A percentile compares a stretch with the other conserved stretches of the same genome.
Evolutionary conservation across 148 eudicot genomes (phyloP).

Genomic region (Rhododendron ovatum): DNA sequence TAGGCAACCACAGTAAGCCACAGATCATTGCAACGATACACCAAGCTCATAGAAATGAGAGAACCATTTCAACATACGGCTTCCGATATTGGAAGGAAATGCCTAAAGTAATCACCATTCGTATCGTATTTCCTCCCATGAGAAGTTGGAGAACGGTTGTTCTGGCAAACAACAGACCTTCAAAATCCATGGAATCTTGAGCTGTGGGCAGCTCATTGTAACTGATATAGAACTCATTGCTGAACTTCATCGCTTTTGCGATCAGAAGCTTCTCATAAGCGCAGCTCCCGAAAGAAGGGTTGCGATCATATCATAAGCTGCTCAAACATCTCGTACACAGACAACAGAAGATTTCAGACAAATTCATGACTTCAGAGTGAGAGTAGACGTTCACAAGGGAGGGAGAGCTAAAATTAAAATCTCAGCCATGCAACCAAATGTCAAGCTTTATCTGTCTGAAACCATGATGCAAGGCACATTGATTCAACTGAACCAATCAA

Average conservation of each 20-base stretch:
- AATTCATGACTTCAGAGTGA: neutral
- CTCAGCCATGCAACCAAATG: neutral
- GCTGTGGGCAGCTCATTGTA: no score
- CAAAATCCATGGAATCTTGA: neutral
- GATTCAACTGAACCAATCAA: neutral
- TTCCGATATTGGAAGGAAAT: constrained; percentile 77
- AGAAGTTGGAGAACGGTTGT: constrained; percentile 75
- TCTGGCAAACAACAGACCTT: constrained; percentile 34
- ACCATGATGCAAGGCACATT: neutral
- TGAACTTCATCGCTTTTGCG: neutral
- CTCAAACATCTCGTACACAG: neutral
- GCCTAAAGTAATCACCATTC: constrained; percentile 47
- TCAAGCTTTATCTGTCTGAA: neutral
- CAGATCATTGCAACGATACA: no score
- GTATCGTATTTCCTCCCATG: constrained; percentile 82
- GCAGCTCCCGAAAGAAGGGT: neutral
- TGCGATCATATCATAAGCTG: neutral
- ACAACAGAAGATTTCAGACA: neutral
- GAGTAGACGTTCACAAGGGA: constrained; percentile 3
- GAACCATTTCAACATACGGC: constrained; percentile 27
- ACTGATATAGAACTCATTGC: neutral
- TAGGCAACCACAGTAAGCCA: no score
- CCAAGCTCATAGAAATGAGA: neutral
- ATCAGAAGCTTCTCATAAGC: neutral
- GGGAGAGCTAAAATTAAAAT: neutral